These are phyloP conservation scores for Knoxdaviesia proteae DNA, from an alignment of 2,329 filamentous ascomycete species.

Conservation along the genomic window DNA sequence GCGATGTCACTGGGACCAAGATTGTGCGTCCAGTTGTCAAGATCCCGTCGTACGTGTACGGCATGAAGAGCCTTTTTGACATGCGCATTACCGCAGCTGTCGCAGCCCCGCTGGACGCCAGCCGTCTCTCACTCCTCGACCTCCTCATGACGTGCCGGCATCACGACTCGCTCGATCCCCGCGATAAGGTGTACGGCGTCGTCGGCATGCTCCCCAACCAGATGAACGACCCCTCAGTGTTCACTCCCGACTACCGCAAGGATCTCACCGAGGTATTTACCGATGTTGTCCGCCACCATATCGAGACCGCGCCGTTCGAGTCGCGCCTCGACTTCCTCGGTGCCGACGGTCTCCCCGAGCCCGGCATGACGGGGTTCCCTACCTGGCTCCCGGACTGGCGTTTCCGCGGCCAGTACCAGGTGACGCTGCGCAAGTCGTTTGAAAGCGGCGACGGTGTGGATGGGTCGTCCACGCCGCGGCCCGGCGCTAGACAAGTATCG, in stretches of 20 bases:
- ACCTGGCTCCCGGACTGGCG: slow-evolving; percentile 7
- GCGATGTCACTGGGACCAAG: neutral
- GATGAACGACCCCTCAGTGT: slow-evolving; percentile 6
- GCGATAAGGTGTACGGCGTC: slow-evolving; percentile 10
- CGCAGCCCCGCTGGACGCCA: neutral
- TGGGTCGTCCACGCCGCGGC: slow-evolving; percentile 2
- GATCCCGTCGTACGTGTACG: slow-evolving; percentile 4
- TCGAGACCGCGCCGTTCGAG: slow-evolving; percentile 4
- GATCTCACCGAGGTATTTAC: slow-evolving; percentile 8
- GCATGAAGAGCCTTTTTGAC: slow-evolving; percentile 4
- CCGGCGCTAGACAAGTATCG: neutral
- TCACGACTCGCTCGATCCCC: slow-evolving; percentile 7
- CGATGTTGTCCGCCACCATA: slow-evolving; percentile 6
- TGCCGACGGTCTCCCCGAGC: slow-evolving; percentile 6
- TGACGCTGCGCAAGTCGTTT: slow-evolving; percentile 5
- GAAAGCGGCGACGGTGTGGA: neutral
- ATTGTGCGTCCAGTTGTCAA: slow-evolving; percentile 4
- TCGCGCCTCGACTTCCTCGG: slow-evolving; percentile 6
- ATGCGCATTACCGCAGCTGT: slow-evolving; percentile 1
- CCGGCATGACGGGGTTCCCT: slow-evolving; percentile 6
- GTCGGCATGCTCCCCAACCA: slow-evolving; percentile 6
- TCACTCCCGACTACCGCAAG: slow-evolving; percentile 8
- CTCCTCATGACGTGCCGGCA: slow-evolving; percentile 5
- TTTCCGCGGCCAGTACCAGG: slow-evolving; percentile 5
- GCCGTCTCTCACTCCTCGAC: slow-evolving; percentile 1